These are phyloP conservation scores for Suhomyces sp. DNA, from an alignment of 805 yeast species.

Conservation along the genomic window DNA sequence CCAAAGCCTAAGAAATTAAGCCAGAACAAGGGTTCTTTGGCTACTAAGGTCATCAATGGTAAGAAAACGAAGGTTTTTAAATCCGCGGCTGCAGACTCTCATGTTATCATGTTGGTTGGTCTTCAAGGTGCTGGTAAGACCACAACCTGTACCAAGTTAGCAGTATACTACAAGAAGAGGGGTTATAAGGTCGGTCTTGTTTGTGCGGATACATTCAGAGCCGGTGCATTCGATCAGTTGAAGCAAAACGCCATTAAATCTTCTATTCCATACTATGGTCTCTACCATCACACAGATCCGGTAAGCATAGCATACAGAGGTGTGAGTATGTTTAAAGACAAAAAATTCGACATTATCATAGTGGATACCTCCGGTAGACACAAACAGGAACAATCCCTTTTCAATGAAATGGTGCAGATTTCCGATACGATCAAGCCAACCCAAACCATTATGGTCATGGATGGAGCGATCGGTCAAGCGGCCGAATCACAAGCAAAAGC, in stretches of 20 bases:
- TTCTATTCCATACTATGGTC: slow-evolving; percentile 89
- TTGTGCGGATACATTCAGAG: slow-evolving; percentile 99
- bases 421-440: slow-evolving; percentile 86
- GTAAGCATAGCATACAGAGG: slow-evolving; percentile 90
- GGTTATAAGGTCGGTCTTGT: slow-evolving; percentile 95
- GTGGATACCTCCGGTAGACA: slow-evolving; percentile 99
- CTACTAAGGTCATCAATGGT: slow-evolving; percentile 25
- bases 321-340: slow-evolving; percentile 86
- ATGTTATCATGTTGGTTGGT: slow-evolving; percentile 96
- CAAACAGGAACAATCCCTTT: slow-evolving; percentile 87
- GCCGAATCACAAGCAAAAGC: slow-evolving; percentile 95
- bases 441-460: slow-evolving; percentile 96
- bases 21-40: slow-evolving; percentile 11
- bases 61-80: slow-evolving; percentile 23
- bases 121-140: slow-evolving; percentile 99
- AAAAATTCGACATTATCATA: slow-evolving; percentile 86
- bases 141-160: slow-evolving; percentile 94
- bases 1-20: slow-evolving; percentile 85
- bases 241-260: slow-evolving; percentile 97
- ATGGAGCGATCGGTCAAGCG: slow-evolving; percentile 97
- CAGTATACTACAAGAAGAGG: slow-evolving; percentile 88
- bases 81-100: slow-evolving; percentile 18
- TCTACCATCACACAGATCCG: slow-evolving; percentile 94
- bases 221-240: slow-evolving; percentile 98
- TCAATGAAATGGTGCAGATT: slow-evolving; percentile 93